Evolutionary conservation across 768 basidiomycete genomes (phyloP), one percentile per base, ranked within the genome.

Genomic region (Royoungia palumana): DNA sequence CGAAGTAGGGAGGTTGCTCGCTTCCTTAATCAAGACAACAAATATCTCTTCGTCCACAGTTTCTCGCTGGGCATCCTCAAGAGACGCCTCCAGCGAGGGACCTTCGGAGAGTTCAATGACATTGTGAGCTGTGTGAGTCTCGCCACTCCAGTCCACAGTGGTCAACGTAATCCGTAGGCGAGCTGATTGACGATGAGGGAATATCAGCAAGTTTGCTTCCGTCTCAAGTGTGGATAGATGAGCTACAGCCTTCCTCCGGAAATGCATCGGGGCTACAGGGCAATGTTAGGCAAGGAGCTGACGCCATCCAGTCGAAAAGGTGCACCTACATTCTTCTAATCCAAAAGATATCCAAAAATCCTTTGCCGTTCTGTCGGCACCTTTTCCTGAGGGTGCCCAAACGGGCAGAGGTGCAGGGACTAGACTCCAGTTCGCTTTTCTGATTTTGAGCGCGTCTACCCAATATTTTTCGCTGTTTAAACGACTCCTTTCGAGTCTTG

Each of bases 11-110:
- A 92, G 71, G 50, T 64, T 78, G 47, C 84, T 82, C n/a, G 88
- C 86, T 67, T 92, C 90, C 59, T 72, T 77, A 35, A 90, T 85
- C 19, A 93, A 72, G 19, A 81, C 60, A 4, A 82, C 72, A 54
- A 90, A 93, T 34, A 92, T 83, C 59, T 93, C 90, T 60, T 87
- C 83, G 47, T 93, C 87, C 6, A 90, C 76, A 13, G 83, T 72
- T 63, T 91, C 90, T 44, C 73, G 74, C 60, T 91, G 89, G 1
- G 84, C 85, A 21, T 65, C 65, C 49, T 68, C 71, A 30, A 93
- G 70, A 9, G 75, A 71, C 2, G 63, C 73, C 30, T 87, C 77
- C 13, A 87, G 62, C 3, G 74, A 70, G 0, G 56, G 55, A 9
- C 70, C 53, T 20, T 73, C 69, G 9, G 59, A 41, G 19, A 51